Evolutionary conservation across 1,139 yeast genomes (phyloP), one percentile per base, ranked within the genome.

Genomic region (Pichia kudriavzevii): DNA sequence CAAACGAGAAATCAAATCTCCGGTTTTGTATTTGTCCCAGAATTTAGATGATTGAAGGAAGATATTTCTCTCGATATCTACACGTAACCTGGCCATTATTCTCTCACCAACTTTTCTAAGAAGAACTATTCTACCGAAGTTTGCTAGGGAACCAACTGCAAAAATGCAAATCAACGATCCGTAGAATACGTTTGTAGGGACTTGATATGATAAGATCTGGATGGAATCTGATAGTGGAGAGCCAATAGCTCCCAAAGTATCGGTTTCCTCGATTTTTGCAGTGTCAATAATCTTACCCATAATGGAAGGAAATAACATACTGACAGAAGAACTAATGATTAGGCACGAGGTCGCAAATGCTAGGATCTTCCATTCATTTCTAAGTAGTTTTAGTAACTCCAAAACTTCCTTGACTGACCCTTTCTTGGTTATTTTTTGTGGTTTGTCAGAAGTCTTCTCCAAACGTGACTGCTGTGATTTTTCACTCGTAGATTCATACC

Each of bases 1-100:
- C 31, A 73, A 59, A 38, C 79, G 55, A 5, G 77, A 70, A 20
- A 73, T 71, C 46, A 73, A 61, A 46, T 73, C 79, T 9, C 79
- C 79, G 5, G 73, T 67, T 46, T 73, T 73, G 5, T 75, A 74
- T 22, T 64, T 61, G 44, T 73, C 79, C 59, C 74, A 73, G 43
- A 73, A 73, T 46, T 69, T 69, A 10, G 73, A 60, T 48, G 72
- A 77, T 47, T 72, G 79, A 15, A 66, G 63, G 36, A 73, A 56
- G 23, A 73, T 64, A 40, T 68, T 70, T 52, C 62, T 61, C 43
- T 72, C 66, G 28, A 73, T 58, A 29, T 74, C 58, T 22, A 73
- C 59, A 45, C 79, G 59, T 34, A 73, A 53, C 38, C 75, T 58
- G 5, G 77, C 77, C 44, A 72, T 74, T 29, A 73, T 53, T 40